Evolutionary conservation across 495 filamentous ascomycete genomes (phyloP).

Genomic region (Extremus antarcticus): DNA sequence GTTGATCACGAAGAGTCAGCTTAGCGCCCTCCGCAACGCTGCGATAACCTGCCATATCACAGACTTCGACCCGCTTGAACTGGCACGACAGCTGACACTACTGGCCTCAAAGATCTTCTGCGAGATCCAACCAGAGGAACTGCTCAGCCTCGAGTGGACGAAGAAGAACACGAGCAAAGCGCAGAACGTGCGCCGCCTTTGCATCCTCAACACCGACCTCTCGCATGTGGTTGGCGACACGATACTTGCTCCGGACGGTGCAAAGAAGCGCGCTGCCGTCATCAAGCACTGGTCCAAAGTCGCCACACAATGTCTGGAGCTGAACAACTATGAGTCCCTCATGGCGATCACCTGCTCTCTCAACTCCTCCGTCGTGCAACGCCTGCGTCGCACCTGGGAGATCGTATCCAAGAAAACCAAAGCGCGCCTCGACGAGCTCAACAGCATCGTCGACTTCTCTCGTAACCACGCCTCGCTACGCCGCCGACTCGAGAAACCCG

Average conservation of each 20-base stretch:
- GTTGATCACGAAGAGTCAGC: conserved; percentile 62
- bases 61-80: conserved; percentile 86
- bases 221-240: conserved; percentile 93
- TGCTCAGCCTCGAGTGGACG: conserved; percentile 89
- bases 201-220: conserved; percentile 78
- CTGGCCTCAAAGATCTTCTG: conserved; percentile 92
- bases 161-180: conserved; percentile 69
- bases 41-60: conserved; percentile 63
- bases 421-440: conserved; percentile 61
- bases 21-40: conserved; percentile 64
- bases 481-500: conserved; percentile 71
- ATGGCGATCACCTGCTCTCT: conserved; percentile 95
- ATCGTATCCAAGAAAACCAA: conserved; percentile 77
- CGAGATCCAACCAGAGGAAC: conserved; percentile 82
- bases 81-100: conserved; percentile 87
- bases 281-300: conserved; percentile 99
- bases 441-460: conserved; percentile 72
- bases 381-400: conserved; percentile 93
- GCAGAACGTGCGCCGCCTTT: conserved; percentile 92
- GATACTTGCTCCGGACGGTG: conserved; percentile 74
- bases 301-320: conserved; percentile 68
- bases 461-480: conserved; percentile 90
- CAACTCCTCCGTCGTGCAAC: conserved; percentile 79
- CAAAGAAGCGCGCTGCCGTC: conserved; percentile 76
- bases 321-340: conserved; percentile 92